Evolutionary conservation across 2,329 filamentous ascomycete species (phyloP), one percentile per base, ranked within the genome.

Genomic region (Setomelanomma holmii): DNA sequence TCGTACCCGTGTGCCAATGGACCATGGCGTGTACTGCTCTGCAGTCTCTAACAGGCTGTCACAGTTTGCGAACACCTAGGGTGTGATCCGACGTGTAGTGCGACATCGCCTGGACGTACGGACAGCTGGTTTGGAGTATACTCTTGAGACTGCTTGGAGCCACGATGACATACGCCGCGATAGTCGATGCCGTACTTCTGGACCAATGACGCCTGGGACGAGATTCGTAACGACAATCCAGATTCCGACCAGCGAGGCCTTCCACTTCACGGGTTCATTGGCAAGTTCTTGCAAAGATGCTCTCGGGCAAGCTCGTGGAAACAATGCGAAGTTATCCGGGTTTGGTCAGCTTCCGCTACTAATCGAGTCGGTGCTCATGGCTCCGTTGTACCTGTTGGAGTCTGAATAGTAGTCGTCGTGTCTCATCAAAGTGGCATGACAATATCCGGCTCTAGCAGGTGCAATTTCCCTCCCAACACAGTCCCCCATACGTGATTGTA

Each of bases 1-100:
- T 55, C 40, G 24, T 54, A 54, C 49, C 46, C 45, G 47, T 30
- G 30, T 14, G 35, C 17, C 7, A 17, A 36, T n/a, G 16, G 34
- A 17, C 38, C 21, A 24, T 20, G 20, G 40, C 43, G 23, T 42
- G 30, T 34, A 19, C 51, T 36, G 16, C 34, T 46, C 34, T 39
- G 34, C 34, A n/a, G 12, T 11, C 14, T n/a, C 34, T 36, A n/a
- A 14, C 5, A 30, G 14, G 27, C 2, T 30, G 27, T 30, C 27
- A 30, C 27, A 30, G 10, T 30, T 14, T 30, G 27, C 14, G 8
- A n/a, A 36, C 34, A 7, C 3, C 16, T 4, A 36, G 34, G 14
- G n/a, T 16, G 34, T 36, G 34, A 36, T 36, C 16, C n/a, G 2
- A 36, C 11, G 3, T 17, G 16, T 16, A 8, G 11, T 16, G 14